Conservation (phyloP, 768 basidiomycete genomes). For the Leucocoprinus sp. region DNA sequence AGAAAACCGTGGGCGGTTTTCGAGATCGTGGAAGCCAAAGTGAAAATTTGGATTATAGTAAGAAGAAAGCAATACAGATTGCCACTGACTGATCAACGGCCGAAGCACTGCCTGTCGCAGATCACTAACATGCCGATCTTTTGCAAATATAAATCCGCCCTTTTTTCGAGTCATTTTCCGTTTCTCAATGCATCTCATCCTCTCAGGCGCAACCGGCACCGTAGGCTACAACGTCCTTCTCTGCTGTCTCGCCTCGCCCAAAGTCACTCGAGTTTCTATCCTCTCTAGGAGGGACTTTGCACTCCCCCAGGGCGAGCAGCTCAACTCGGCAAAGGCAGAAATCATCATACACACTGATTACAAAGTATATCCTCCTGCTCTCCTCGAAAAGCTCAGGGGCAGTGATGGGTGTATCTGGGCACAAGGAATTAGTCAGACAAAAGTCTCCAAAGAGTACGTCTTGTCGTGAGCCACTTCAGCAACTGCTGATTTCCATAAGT, state of each 20-base stretch:
- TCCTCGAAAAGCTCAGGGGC: conserved; percentile 15
- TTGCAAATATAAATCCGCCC: not conserved
- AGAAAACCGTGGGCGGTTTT: too few species aligned
- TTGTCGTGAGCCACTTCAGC: not conserved
- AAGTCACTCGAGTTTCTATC: conserved; percentile 19
- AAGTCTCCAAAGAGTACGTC: conserved; percentile 19
- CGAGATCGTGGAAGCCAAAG: too few species aligned
- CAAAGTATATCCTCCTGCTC: conserved; percentile 13
- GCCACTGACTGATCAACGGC: too few species aligned
- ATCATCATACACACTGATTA: conserved; percentile 20
- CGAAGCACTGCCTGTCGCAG: too few species aligned
- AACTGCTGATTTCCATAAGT: not conserved
- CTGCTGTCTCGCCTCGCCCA: conserved; percentile 17
- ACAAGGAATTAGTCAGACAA: conserved; percentile 19
- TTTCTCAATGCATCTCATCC: conserved; percentile 21
- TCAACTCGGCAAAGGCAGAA: conserved; percentile 16
- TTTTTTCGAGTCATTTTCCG: not conserved
- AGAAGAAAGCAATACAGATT: not conserved
- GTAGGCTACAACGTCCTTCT: conserved; percentile 18
- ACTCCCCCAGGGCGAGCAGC: conserved; percentile 11
- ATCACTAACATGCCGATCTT: too few species aligned
- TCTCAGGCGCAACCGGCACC: conserved; percentile 19
- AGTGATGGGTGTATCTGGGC: conserved; percentile 22
- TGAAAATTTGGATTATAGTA: too few species aligned
- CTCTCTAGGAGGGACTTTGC: conserved; percentile 13